Evolutionary conservation across 2,329 filamentous ascomycete species (phyloP), one percentile per base, ranked within the genome.

Genomic region (Hypoxylon sp.): DNA sequence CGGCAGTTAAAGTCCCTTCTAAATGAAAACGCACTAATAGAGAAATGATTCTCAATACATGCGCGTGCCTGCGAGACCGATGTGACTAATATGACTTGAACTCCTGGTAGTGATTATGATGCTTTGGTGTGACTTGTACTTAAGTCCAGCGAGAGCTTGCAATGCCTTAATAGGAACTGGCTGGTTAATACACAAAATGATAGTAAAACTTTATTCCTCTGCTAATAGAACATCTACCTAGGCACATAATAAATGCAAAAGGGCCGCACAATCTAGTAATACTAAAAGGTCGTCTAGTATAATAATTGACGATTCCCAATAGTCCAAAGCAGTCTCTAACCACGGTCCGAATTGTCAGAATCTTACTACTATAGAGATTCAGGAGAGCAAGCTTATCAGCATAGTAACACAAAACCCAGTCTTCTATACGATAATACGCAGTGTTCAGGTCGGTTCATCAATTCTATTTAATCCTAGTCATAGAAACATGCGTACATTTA

Each of bases 1-100:
- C 42, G 42, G 31, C 59, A 62, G 31, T 32, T 56, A 13, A 64
- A 51, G 59, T 50, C 32, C 19, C 52, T 52, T 52, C 54, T 21
- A 27, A 59, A 55, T 46, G 50, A 46, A 68, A 56, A 56, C 52
- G 32, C 29, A 65, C 31, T 68, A 65, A 68, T 68, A 52, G 57
- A 68, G 66, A 62, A 62, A 67, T 54, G 62, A 50, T 54, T 62
- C 62, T 46, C 24, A 3, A 27, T 27, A 27, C 24, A 27, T 27
- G 5, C 17, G 56, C 44, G 13, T 39, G 27, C 15, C 10, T 13
- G 13, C 13, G 13, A 19, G 44, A 17, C 21, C 17, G 2, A 48
- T 32, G 31, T 59, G 55, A 53, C 24, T 48, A 2, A 35, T 42
- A 42, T 37, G 44, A 19, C 13, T 19, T 37, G 15, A 8, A 11